Evolutionary conservation across 2,329 filamentous ascomycete species (phyloP), one percentile per base, ranked within the genome.

Genomic region (Claviceps citrina): DNA sequence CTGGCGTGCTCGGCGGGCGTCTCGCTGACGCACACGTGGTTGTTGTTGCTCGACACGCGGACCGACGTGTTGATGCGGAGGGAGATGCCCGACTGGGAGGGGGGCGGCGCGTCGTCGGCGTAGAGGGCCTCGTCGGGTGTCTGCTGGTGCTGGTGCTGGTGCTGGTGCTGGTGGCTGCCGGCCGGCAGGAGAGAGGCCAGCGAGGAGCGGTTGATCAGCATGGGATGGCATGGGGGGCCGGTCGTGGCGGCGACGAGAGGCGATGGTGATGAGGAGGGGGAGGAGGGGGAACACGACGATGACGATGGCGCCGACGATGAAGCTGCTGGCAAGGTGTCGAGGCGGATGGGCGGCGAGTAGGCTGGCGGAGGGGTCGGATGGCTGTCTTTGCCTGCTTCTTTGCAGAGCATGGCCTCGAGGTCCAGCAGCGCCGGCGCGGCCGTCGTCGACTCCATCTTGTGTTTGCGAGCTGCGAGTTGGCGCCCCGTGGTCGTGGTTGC

Each of bases 21-120:
- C 3, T 60, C 50, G 0, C 55, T 48, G 16, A 71, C 51, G 16
- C 64, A 62, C 34, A 72, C 54, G 36, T 69, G 50, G 52, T 76
- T 76, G 52, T 65, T 58, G 52, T 60, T 60, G 44, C 63, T 65
- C 28, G 55, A 54, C 47, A 76, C 57, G 43, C 49, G 57, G 49
- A 73, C 52, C 1, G 65, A 60, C 13, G 66, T 63, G 47, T 66
- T 64, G 55, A 76, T 66, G 13, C 55, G 57, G 33, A 76, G 53
- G 36, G 53, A 58, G 43, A 73, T 62, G 36, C 66, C 55, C 1
- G 61, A 60, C 33, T 53, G 46, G 8, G 5, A 16, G 8, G 12
- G 20, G 19, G 36, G 31, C 36, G 6, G 27, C 7, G 36, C 10
- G 4, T 38, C 36, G 5, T 15, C 26, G 8, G n/a, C 20, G 13